Evolutionary conservation across 2,329 filamentous ascomycete genomes (phyloP), one percentile per base, ranked within the genome.

Genomic region (Zymoseptoria crescenta): DNA sequence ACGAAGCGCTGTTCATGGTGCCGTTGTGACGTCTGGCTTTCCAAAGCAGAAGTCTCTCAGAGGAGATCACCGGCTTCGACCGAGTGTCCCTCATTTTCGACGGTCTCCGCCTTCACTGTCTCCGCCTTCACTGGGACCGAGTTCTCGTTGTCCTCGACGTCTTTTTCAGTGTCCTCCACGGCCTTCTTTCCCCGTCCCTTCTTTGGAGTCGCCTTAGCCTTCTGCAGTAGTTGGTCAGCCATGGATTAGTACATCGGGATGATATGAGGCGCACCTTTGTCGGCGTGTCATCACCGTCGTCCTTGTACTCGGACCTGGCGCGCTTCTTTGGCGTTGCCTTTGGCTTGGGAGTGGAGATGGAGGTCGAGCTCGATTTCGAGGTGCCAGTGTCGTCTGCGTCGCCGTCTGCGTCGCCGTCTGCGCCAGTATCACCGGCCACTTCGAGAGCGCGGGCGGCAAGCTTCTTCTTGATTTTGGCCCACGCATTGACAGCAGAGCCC

Each of bases 381-480:
- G n/a, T n/a, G n/a, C n/a, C n/a, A n/a, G n/a, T n/a, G n/a, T n/a
- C n/a, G n/a, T n/a, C n/a, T n/a, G 56, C 27, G 28, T 53, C 16
- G 2, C 29, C 53, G 2, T 56, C 52, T 20, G 16, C 56, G n/a
- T 30, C 58, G 48, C 50, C 30, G 8, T 28, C 61, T 19, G 54
- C 60, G 20, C 27, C 59, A 21, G 45, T 53, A 48, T 35, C 54
- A 8, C 27, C 49, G 27, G 20, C 56, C 13, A 29, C 53, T 27
- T 59, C 35, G 35, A 45, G 35, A 16, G 35, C 62, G 24, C 58
- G 58, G 7, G 64, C 58, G 13, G 58, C 57, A 41, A 74, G 60
- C 60, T 74, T 74, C 65, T 69, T 72, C 63, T 68, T 70, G 64
- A 74, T 69, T 1, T 45, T 54, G 29, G 54, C 52, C 70, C 70